Percentiles rank a stretch among this genome's conserved stretches.
Evolutionary conservation across 2,329 filamentous ascomycete genomes (phyloP).

Genomic region (Cercospora canescens): DNA sequence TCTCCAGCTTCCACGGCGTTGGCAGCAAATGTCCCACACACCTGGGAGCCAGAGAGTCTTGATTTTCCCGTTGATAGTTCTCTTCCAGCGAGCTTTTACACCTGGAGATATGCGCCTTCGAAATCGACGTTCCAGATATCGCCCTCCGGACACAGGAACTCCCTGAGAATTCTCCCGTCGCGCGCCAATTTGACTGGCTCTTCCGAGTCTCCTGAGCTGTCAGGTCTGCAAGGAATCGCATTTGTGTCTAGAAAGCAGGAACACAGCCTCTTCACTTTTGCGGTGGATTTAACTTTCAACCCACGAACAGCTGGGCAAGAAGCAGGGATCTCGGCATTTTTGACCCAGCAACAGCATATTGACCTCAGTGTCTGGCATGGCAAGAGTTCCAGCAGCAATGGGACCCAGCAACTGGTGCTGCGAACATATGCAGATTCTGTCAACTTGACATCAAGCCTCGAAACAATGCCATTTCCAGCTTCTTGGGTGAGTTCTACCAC

Average conservation of each 20-base stretch:
- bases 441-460: slow-evolving; percentile 5
- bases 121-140: slow-evolving; percentile 47
- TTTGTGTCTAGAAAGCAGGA: slow-evolving; percentile 58
- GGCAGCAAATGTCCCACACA: slow-evolving; percentile 46
- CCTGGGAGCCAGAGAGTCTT: slow-evolving; percentile 46
- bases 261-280: slow-evolving; percentile 56
- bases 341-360: slow-evolving; percentile 56
- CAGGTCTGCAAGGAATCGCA: slow-evolving; percentile 50
- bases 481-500: not conserved
- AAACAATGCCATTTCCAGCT: not conserved
- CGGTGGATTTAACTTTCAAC: slow-evolving; percentile 48
- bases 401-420: not conserved
- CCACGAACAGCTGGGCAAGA: slow-evolving; percentile 47
- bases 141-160: slow-evolving; percentile 42
- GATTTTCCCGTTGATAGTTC: slow-evolving; percentile 47
- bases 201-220: slow-evolving; percentile 49
- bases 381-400: not conserved
- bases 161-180: slow-evolving; percentile 51
- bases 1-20: slow-evolving; percentile 38
- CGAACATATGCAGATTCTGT: slow-evolving; percentile 1
- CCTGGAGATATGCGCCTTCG: slow-evolving; percentile 55
- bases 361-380: slow-evolving; percentile 40
- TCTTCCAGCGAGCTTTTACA: slow-evolving; percentile 56
- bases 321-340: slow-evolving; percentile 54
- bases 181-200: slow-evolving; percentile 53